These are phyloP conservation scores for Fraxinus excelsior DNA, from an alignment of 257 asterid genomes.

Conservation along the genomic window DNA sequence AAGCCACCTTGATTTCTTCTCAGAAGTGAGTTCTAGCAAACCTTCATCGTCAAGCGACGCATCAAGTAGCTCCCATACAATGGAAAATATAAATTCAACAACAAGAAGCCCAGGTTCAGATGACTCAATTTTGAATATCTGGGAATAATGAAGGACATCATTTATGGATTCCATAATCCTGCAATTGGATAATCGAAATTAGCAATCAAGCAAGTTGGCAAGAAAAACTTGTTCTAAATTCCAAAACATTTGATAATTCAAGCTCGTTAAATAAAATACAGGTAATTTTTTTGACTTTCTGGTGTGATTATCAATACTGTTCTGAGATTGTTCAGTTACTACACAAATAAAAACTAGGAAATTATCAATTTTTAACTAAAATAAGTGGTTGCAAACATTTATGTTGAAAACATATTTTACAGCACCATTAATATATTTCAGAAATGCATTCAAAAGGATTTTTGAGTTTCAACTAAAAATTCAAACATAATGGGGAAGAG, in stretches of 20 bases:
- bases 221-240: slow-evolving; percentile 4
- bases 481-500: neutral
- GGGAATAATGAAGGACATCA: slow-evolving; percentile 62
- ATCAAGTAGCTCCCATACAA: slow-evolving; percentile 88
- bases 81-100: slow-evolving; percentile 66
- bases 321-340: slow-evolving; percentile 13
- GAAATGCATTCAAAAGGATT: slow-evolving; percentile 3
- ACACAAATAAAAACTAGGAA: slow-evolving; percentile 1
- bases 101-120: slow-evolving; percentile 78
- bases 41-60: slow-evolving; percentile 94
- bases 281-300: neutral
- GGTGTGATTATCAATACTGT: slow-evolving; percentile 23
- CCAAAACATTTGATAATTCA: slow-evolving; percentile 16
- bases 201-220: slow-evolving; percentile 23
- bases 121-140: slow-evolving; percentile 62
- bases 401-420: slow-evolving; percentile 1
- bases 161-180: slow-evolving; percentile 90
- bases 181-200: slow-evolving; percentile 41
- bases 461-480: neutral
- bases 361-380: slow-evolving; percentile 9
- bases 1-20: slow-evolving; percentile 82
- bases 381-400: slow-evolving; percentile 10
- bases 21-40: slow-evolving; percentile 68
- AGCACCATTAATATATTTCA: neutral
- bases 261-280: neutral